Base-by-base conservation (phyloP, 73 alveolate genomes). In the Paramecium caudatum region DNA sequence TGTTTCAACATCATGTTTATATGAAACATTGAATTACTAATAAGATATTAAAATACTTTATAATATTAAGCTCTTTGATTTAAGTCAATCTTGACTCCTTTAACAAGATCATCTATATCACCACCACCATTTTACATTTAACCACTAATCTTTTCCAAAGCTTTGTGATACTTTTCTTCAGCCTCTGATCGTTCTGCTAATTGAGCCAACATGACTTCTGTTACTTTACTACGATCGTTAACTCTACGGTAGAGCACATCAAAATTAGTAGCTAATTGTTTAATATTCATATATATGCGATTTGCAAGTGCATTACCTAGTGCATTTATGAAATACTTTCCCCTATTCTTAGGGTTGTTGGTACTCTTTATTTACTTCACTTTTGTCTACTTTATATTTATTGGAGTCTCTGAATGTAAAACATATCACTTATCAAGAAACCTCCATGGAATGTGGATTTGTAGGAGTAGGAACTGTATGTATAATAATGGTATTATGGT, bases 41-140 rank as follows among this genome's bases (percentile, higher is more conserved):
- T 30, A 45, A 15, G 43, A 9, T 74, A 74, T 25, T 45, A 45
- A 41, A 0, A 37, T 41, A 74, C 69, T 68, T 74, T 74, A 45
- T 45, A 74, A 47, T 74, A 74, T 6, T 43, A 30, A 34, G 69
- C 43, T 21, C 88, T 74, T 39, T 74, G 10, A 37, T 43, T 43
- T n/a, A 74, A 27, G 43, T 74, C 88, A 15, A 74, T 39, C 17
- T 45, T 74, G n/a, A 74, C 88, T 27, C 88, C 88, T 74, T 9
- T 74, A 2, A 74, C 69, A 7, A 74, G 32, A 74, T 74, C 88
- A 16, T 74, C 88, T 41, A 74, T 74, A 5, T 74, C 88, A 21
- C 70, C 88, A 36, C 88, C 69, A 10, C 69, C 88, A 37, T 37
- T 41, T 39, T 74, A 17, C 69, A 37, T 74, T 27, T 30, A 37